These are phyloP conservation scores for Fallopia convolvulus DNA, from an alignment of 148 eudicot genomes.

Conservation along the genomic window DNA sequence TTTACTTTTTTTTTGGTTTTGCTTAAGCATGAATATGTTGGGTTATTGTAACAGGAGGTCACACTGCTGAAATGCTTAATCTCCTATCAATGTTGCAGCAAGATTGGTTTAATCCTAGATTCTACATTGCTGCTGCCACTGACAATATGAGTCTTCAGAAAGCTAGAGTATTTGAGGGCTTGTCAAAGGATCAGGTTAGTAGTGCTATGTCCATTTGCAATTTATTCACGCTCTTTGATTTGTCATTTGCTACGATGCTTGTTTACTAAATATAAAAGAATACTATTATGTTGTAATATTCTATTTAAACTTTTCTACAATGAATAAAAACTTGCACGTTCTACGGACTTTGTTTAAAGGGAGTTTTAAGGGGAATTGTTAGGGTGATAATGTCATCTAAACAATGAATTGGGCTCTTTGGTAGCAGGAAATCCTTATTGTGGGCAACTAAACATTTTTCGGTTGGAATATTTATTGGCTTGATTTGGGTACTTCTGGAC, in stretches of 20 bases:
- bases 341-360: not conserved
- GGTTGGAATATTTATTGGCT: not conserved
- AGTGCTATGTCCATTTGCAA: not conserved
- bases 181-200: constrained; percentile 42
- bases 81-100: constrained; percentile 47
- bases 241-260: not conserved
- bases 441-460: not conserved
- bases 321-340: not conserved
- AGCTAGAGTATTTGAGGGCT: constrained; percentile 62
- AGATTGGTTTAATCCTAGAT: constrained; percentile 65
- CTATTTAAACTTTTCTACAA: not conserved
- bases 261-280: not conserved
- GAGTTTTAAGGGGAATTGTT: not conserved
- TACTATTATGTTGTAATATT: not conserved
- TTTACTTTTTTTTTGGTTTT: not conserved
- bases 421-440: not conserved
- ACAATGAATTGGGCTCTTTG: not conserved
- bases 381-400: not conserved
- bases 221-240: not conserved
- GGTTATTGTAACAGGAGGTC: constrained; percentile 54
- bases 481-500: not conserved
- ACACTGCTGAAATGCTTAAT: constrained; percentile 95
- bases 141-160: constrained; percentile 95
- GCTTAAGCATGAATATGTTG: not conserved
- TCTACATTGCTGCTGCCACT: constrained; percentile 82